Evolutionary conservation across 371 early-diverging fungal genomes (phyloP).

Genomic region (Umbelopsis sp.): DNA sequence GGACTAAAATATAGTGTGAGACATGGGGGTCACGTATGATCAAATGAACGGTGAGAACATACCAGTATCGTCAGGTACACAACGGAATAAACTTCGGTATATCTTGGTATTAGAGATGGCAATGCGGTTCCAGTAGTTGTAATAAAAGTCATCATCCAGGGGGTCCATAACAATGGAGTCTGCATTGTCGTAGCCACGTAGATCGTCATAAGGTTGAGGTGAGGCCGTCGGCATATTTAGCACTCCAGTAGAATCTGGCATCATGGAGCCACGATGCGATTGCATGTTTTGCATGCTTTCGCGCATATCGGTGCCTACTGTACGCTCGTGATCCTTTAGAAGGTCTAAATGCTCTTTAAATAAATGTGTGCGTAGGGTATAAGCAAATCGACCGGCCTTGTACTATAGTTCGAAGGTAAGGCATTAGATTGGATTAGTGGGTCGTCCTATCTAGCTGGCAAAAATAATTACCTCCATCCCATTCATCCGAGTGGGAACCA

Average conservation of each 20-base stretch:
- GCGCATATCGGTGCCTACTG: not conserved
- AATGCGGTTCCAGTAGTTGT: constrained; percentile 62
- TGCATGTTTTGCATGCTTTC: not conserved
- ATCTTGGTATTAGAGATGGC: constrained; percentile 71
- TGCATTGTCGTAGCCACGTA: constrained; percentile 17
- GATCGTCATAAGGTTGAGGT: not conserved
- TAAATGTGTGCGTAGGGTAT: constrained; percentile 47
- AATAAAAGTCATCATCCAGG: constrained; percentile 63
- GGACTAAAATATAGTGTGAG: constrained; percentile 29
- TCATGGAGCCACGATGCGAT: not conserved
- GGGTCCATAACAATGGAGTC: constrained; percentile 72
- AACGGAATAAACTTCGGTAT: constrained; percentile 78
- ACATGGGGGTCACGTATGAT: not conserved
- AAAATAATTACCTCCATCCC: constrained; percentile 53
- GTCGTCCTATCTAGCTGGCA: not conserved
- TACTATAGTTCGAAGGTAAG: not conserved
- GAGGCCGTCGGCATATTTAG: not conserved
- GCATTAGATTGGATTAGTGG: not conserved
- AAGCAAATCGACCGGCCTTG: constrained; percentile 19
- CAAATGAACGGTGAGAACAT: constrained; percentile 9
- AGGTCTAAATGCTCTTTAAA: constrained; percentile 88
- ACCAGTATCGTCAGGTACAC: constrained; percentile 85
- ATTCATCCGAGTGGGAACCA: constrained; percentile 73
- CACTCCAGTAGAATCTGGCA: constrained; percentile 8
- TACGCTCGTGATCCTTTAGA: constrained; percentile 27